Evolutionary conservation across 257 asterid species (phyloP), one percentile per base, ranked within the genome.

Genomic region (Rhazya stricta): DNA sequence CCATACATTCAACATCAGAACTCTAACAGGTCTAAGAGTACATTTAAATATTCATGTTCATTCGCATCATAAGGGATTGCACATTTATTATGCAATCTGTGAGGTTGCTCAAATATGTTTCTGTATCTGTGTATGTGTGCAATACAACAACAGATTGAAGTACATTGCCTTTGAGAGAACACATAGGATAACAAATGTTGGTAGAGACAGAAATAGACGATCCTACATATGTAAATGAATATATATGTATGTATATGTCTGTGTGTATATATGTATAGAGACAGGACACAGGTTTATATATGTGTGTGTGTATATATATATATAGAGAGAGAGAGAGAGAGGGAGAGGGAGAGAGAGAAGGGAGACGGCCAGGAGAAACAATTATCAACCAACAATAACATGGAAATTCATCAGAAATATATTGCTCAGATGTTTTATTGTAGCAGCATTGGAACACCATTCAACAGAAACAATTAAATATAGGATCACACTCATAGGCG

Each of bases 1-100:
- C 78, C 54, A 69, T 30, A 77, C 77, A 34, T 75, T 72, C 62
- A 63, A 45, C 75, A 21, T 37, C 23, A 34, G 67, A 32, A 32
- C n/a, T 46, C 51, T 8, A 62, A 50, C 51, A 48, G 19, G n/a
- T 61, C 53, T 50, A 73, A 70, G 65, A 36, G 57, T 6, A 68
- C 34, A 72, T 37, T 12, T 48, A 53, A 18, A 75, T 45, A 30
- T 67, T 45, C 23, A 70, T 29, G 27, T 9, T 19, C 74, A 46
- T 27, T 29, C 48, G 74, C 45, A 70, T 25, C 61, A 70, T 5
- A 39, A 29, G 21, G 56, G 39, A 6, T 27, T 39, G 27, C 21
- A 68, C 32, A 18, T 19, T 63, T 60, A 16, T 6, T 9, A 34
- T 6, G 3, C 0, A 63, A 18, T 63, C 12, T 0, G 15, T 18